Conservation (phyloP, 2,329 filamentous ascomycete species). For the Claviceps humidiphila region DNA sequence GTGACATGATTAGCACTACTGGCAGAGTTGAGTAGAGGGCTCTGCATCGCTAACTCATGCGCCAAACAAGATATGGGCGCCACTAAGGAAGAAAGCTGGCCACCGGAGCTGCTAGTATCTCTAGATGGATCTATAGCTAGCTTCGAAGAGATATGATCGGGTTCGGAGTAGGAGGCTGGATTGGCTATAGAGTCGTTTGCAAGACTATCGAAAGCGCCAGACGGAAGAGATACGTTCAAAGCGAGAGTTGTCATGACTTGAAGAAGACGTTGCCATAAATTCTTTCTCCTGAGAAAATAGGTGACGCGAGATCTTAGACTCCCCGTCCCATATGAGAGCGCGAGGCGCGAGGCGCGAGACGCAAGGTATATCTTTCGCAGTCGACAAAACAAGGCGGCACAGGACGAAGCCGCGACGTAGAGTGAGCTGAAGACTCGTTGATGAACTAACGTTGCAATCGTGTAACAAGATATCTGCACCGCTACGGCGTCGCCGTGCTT, state of each 20-base stretch:
- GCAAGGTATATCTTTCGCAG: background rate
- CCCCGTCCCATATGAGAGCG: slow-evolving; percentile 2
- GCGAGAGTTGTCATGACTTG: slow-evolving; percentile 26
- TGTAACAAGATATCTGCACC: background rate
- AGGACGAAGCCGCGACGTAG: background rate
- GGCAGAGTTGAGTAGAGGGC: slow-evolving; percentile 1
- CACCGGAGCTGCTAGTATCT: background rate
- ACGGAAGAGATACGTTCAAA: slow-evolving; percentile 30
- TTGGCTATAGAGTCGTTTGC: slow-evolving; percentile 12
- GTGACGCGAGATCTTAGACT: background rate
- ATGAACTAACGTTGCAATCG: background rate
- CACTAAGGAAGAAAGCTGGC: background rate
- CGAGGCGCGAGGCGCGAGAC: background rate
- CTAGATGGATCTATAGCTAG: background rate
- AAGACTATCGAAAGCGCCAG: slow-evolving; percentile 20
- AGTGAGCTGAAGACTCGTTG: background rate
- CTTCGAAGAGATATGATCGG: slow-evolving; percentile 1
- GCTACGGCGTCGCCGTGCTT: background rate
- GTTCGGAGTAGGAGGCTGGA: slow-evolving; percentile 2
- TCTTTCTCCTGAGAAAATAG: background rate
- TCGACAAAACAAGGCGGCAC: background rate
- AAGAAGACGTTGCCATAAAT: background rate
- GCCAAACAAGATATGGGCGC: background rate
- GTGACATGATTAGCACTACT: background rate
- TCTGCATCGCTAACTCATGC: background rate